These are phyloP conservation scores for Spathaspora passalidarum DNA, from an alignment of 805 yeast species.

Conservation along the genomic window DNA sequence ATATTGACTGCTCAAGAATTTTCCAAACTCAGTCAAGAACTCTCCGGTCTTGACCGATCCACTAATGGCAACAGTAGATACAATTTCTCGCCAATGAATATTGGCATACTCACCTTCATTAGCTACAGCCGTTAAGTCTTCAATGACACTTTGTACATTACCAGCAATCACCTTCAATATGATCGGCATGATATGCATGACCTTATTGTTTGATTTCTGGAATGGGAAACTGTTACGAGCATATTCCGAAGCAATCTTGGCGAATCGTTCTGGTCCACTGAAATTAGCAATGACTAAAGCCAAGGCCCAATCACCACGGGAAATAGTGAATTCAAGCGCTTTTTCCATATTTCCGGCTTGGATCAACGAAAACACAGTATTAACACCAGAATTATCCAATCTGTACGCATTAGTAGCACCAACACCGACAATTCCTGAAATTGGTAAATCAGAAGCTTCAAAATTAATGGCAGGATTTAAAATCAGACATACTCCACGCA, in stretches of 20 bases:
- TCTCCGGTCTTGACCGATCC: conserved; percentile 23
- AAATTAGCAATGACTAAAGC: conserved; percentile 70
- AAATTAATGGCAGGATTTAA: conserved; percentile 44
- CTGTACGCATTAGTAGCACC: conserved; percentile 35
- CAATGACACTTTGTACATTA: conserved; percentile 50
- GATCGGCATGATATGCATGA: conserved; percentile 47
- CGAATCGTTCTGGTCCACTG: conserved; percentile 59
- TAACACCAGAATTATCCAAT: conserved; percentile 36
- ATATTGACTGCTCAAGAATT: conserved; percentile 30
- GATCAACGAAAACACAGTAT: conserved; percentile 34
- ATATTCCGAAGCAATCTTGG: conserved; percentile 56
- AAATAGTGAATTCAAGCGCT: conserved; percentile 63
- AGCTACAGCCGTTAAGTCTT: conserved; percentile 42
- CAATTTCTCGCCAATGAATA: conserved; percentile 49
- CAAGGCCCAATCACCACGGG: conserved; percentile 70
- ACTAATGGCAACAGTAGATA: conserved; percentile 37
- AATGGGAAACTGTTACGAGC: conserved; percentile 45
- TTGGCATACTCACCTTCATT: conserved; percentile 48
- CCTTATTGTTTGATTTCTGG: conserved; percentile 37
- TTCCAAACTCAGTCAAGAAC: conserved; percentile 52
- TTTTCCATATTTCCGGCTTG: conserved; percentile 63
- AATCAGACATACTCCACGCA: conserved; percentile 29
- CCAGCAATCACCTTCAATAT: conserved; percentile 66
- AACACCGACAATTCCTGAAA: conserved; percentile 13
- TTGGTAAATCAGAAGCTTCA: conserved; percentile 12